Evolutionary conservation across 2,329 filamentous ascomycete species (phyloP), one percentile per base, ranked within the genome.

Genomic region (Pestalotiopsis sp.): DNA sequence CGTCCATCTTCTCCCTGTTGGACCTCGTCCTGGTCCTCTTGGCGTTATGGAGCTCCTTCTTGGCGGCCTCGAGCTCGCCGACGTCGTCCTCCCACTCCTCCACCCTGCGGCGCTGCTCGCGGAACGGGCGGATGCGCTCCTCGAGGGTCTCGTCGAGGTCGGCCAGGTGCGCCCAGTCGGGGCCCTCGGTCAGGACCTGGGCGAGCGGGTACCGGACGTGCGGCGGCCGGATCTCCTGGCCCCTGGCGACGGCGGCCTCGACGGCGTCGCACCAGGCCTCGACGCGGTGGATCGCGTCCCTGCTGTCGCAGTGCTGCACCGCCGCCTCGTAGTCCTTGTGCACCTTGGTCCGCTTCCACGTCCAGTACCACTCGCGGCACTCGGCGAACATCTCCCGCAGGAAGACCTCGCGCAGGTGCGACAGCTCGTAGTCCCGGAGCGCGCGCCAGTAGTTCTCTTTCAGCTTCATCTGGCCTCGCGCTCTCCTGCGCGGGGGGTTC

Each of bases 291-390:
- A 74, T 70, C 7, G 69, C 52, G 25, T 72, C 69, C 38, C 75
- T 72, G 49, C 76, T 74, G 59, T 77, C 74, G 45, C 76, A 77
- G 58, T 78, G 72, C 68, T 76, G 73, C 2, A 80, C 71, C 0
- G 77, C 78, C 9, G 71, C 71, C 57, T 80, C 76, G 67, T 74
- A 78, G 45, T 79, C 77, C 39, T 75, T 73, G 36, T 71, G 67
- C 11, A 69, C 31, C 11, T 23, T 56, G 17, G 61, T 68, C 11
- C 23, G 36, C 45, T 67, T 59, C 20, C 68, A 68, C 1, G 72
- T 61, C 3, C 72, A 64, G 45, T 76, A 68, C 71, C 76, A 78
- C 3, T 49, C 69, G 7, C 74, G 74, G 1, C 71, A 74, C 1
- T 5, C 64, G 9, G 66, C 25, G 23, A 31, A 36, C 74, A 79